phyloP scores from a whole-genome alignment of 1,284 basidiomycete genomes.

The Grifola frondosa region DNA sequence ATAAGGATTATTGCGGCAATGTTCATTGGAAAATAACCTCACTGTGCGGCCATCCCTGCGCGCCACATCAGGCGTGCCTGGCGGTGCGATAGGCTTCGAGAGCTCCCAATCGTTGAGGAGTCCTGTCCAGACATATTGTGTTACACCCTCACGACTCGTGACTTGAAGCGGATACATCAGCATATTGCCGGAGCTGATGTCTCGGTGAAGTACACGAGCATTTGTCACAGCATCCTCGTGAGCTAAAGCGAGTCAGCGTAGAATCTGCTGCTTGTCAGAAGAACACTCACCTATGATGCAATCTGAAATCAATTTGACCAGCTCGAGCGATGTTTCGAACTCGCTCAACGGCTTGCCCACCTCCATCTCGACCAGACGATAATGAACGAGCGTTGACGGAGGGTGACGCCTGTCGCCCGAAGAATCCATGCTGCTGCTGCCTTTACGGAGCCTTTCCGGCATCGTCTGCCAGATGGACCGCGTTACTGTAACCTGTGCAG shows the following conservation, averaged over 20 bases:
- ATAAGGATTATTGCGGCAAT: not conserved
- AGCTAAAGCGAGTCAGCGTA: not conserved
- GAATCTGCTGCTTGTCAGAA: no score
- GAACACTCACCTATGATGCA: not conserved
- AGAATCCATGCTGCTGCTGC: no score
- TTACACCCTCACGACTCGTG: not conserved
- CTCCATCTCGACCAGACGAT: conserved; percentile 18
- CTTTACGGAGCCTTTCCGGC: no score
- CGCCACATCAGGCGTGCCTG: not conserved
- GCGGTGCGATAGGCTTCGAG: not conserved
- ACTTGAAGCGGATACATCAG: conserved; percentile 1
- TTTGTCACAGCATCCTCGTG: conserved; percentile 1
- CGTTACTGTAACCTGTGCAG: no score
- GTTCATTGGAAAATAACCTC: not conserved
- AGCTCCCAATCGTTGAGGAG: conserved; percentile 15
- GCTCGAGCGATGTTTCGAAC: conserved; percentile 1
- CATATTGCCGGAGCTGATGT: conserved; percentile 13
- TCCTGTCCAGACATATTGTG: conserved; percentile 6
- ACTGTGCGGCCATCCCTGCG: not conserved
- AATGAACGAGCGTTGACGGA: no score
- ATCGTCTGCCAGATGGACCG: no score
- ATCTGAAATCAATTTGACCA: not conserved
- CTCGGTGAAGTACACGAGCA: conserved; percentile 6
- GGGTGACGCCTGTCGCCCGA: no score
- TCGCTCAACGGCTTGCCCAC: conserved; percentile 15